Conservation (phyloP, 768 basidiomycete species). For the Phanerochaete carnosa region DNA sequence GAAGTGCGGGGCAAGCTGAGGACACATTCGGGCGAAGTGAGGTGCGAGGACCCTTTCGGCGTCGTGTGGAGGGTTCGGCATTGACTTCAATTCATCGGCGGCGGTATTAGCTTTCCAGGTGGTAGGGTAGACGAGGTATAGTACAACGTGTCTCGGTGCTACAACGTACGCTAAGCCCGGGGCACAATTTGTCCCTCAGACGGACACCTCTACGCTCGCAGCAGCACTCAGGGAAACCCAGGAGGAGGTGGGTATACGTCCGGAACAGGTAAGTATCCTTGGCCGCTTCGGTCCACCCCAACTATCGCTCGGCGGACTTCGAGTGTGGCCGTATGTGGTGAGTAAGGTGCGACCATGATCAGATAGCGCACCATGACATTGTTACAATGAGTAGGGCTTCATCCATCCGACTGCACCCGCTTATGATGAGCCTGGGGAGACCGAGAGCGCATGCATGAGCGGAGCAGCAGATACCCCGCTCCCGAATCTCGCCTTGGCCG, state of each 20-base stretch:
- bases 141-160: conserved; percentile 4
- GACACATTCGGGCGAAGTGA: conserved; percentile 79
- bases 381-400: conserved; percentile 24
- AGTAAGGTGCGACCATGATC: conserved; percentile 26
- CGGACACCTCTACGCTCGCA: conserved; percentile 47
- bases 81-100: neutral
- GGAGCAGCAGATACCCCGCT: conserved; percentile 41
- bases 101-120: conserved; percentile 61
- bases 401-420: conserved; percentile 17
- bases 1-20: conserved; percentile 66
- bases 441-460: conserved; percentile 14
- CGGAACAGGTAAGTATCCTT: conserved; percentile 60
- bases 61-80: neutral
- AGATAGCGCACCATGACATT: neutral
- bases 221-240: conserved; percentile 70
- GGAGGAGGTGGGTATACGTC: conserved; percentile 67
- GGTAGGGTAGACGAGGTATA: conserved; percentile 64
- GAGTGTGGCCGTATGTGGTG: conserved; percentile 78
- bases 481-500: conserved; percentile 54
- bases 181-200: conserved; percentile 28
- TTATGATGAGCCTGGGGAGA: neutral
- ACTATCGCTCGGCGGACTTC: conserved; percentile 51
- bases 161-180: neutral
- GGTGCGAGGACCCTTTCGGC: conserved; percentile 41
- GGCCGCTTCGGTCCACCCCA: conserved; percentile 65